Percentiles rank a stretch among this genome's conserved stretches.
Evolutionary conservation across 2,329 filamentous ascomycete genomes (phyloP).

Genomic region (Pseudovirgaria hyperparasitica): DNA sequence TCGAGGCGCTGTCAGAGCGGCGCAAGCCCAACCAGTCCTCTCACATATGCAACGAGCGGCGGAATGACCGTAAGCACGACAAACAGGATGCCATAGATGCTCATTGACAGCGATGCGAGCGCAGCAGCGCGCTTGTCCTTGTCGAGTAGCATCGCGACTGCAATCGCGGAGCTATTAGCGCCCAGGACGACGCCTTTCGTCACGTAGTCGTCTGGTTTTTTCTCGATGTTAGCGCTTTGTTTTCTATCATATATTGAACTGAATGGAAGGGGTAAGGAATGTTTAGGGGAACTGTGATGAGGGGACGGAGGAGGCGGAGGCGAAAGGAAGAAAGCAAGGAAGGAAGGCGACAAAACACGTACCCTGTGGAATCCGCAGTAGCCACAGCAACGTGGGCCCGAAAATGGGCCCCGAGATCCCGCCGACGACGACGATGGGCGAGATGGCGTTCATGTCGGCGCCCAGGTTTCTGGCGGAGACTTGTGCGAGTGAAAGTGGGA

Average conservation of each 20-base stretch:
- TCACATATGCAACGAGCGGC: slow-evolving; percentile 27
- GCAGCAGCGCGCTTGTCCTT: slow-evolving; percentile 48
- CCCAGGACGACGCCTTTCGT: slow-evolving; percentile 50
- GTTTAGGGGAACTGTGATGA: too few species aligned
- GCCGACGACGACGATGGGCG: slow-evolving; percentile 45
- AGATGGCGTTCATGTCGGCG: slow-evolving; percentile 43
- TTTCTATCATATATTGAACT: too few species aligned
- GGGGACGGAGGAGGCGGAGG: too few species aligned
- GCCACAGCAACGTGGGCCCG: slow-evolving; percentile 36
- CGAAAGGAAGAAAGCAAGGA: too few species aligned
- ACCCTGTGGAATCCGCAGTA: slow-evolving; percentile 43
- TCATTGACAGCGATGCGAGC: slow-evolving; percentile 48
- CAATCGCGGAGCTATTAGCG: slow-evolving; percentile 47
- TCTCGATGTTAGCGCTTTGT: slow-evolving; percentile 1
- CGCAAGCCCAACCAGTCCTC: slow-evolving; percentile 1
- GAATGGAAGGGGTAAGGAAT: too few species aligned
- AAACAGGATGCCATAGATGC: slow-evolving; percentile 46
- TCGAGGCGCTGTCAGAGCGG: too few species aligned
- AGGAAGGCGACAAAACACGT: too few species aligned
- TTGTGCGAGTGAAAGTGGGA: slow-evolving; percentile 47
- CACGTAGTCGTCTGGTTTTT: slow-evolving; percentile 45
- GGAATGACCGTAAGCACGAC: slow-evolving; percentile 47
- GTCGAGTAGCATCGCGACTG: slow-evolving; percentile 42
- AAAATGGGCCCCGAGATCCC: slow-evolving; percentile 46
- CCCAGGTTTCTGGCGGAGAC: slow-evolving; percentile 44